Evolutionary conservation across 2,329 filamentous ascomycete genomes (phyloP).

Genomic region (Pleomassaria siparia): DNA sequence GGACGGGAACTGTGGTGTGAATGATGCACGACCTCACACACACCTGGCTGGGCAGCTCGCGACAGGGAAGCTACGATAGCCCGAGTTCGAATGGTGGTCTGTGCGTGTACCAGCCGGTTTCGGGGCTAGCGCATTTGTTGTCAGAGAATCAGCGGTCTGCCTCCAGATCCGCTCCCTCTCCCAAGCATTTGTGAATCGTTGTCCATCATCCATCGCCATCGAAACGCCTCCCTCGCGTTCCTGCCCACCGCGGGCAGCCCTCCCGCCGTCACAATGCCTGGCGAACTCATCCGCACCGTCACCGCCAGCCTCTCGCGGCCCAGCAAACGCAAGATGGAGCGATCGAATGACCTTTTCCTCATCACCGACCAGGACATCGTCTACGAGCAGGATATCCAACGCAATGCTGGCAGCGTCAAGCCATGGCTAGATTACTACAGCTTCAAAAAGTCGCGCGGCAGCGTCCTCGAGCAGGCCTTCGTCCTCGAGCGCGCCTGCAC

Average conservation of each 20-base stretch:
- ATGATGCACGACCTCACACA: too few relatives aligned
- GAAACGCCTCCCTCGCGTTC: conserved; percentile 19
- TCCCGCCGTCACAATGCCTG: conserved; percentile 46
- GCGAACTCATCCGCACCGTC: conserved; percentile 45
- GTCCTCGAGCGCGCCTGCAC: conserved; percentile 87
- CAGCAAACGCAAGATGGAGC: conserved; percentile 39
- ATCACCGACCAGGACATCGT: conserved; percentile 85
- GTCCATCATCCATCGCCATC: conserved; percentile 16
- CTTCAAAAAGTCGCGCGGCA: conserved; percentile 87
- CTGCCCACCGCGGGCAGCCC: conserved; percentile 35
- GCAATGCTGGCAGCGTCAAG: conserved; percentile 81
- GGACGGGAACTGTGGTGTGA: neutral
- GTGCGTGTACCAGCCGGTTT: neutral
- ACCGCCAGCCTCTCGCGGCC: conserved; percentile 38
- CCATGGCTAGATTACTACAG: conserved; percentile 95
- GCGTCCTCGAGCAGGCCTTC: conserved; percentile 79
- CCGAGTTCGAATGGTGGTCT: neutral
- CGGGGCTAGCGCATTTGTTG: neutral
- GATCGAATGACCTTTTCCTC: conserved; percentile 41
- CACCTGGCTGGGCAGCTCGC: neutral
- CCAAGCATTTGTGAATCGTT: neutral
- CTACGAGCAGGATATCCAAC: conserved; percentile 94
- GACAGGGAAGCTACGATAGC: conserved; percentile 1
- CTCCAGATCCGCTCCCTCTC: conserved; percentile 2
- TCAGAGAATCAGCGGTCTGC: too few relatives aligned